Evolutionary conservation across 2,329 filamentous ascomycete species (phyloP), one percentile per base, ranked within the genome.

Genomic region (Thielaviopsis cerberus): DNA sequence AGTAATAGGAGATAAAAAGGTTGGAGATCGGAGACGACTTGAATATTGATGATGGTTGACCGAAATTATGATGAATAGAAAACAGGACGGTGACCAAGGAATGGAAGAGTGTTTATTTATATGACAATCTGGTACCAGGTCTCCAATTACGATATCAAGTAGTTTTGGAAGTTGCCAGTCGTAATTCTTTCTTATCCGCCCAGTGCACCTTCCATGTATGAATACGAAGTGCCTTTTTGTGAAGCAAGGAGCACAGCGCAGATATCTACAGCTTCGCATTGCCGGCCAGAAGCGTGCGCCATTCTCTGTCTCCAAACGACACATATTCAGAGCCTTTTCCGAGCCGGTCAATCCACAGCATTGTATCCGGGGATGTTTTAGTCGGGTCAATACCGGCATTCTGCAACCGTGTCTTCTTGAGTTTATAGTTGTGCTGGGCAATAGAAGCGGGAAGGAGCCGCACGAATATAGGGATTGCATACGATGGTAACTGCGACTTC

Each of bases 371-470:
- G 8, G 34, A 24, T 1, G 52, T 53, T 41, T 56, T 59, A 17
- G 58, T 54, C 2, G 58, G 58, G 24, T 59, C 54, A 22, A 59
- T 51, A 6, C 58, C 58, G 3, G 51, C 54, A 10, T 23, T 25
- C 24, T 59, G 58, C 5, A 59, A 22, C 10, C 54, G 54, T 11
- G 51, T 37, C 30, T 90, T 90, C 66, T 88, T 86, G 69, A 88
- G 85, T 70, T 90, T 90, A 67, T 88, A 85, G 64, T 88, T 90
- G 66, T 86, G 82, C 64, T 81, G 84, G 5, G 82, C 78, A 25
- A 75, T 78, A 58, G 76, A 74, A 37, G 72, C 72, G 50, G 75
- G 70, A 23, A 85, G 75, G 26, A 86, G 69, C 0, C 85, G 74
- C 20, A 87, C 68, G 70, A 90, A 90, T 1, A 88, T 69, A 0